Base-by-base conservation (phyloP, 1,139 yeast genomes). In the Geotrichum macrosporum region DNA sequence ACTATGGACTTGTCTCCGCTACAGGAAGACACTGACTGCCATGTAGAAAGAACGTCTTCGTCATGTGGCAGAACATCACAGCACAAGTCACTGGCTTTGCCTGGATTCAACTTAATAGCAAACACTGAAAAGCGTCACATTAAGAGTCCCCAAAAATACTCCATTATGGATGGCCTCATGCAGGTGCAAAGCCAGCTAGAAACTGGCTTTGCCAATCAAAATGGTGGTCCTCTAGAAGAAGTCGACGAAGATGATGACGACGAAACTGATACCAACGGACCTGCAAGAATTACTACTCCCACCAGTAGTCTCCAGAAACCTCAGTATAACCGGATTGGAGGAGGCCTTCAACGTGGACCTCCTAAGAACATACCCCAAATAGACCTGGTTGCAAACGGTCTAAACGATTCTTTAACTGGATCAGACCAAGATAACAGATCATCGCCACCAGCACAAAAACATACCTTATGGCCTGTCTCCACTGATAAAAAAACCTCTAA, bases 171-270 rank as follows among this genome's bases (percentile, higher is more conserved):
- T 15, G 47, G 47, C 4, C 13, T 44, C 24, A 37, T 44, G 36
- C 39, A 44, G 24, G 47, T 38, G 5, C 47, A 44, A 33, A 31
- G 29, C 10, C 33, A 44, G 19, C 35, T 44, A 8, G 37, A 37
- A 18, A 8, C 35, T 5, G 33, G 42, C 2, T 26, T 44, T 24
- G 32, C 31, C 12, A 32, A 24, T 8, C 31, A 26, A 8, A 36
- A 19, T 9, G 32, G 21, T n/a, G 21, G 13, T 2, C 32, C 26
- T 18, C 18, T n/a, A 9, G 32, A 22, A 26, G 40, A 13, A 12
- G 40, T n/a, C n/a, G n/a, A 36, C 32, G 30, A 36, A 10, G 40
- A n/a, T 12, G 38, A 16, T 9, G 32, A 36, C 12, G 8, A 8
- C 19, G 26, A 29, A 31, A 21, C 24, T 5, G 32, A 26, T 29